These are phyloP conservation scores for Clarireedia paspali DNA, from an alignment of 2,329 filamentous ascomycete genomes.

Conservation along the genomic window DNA sequence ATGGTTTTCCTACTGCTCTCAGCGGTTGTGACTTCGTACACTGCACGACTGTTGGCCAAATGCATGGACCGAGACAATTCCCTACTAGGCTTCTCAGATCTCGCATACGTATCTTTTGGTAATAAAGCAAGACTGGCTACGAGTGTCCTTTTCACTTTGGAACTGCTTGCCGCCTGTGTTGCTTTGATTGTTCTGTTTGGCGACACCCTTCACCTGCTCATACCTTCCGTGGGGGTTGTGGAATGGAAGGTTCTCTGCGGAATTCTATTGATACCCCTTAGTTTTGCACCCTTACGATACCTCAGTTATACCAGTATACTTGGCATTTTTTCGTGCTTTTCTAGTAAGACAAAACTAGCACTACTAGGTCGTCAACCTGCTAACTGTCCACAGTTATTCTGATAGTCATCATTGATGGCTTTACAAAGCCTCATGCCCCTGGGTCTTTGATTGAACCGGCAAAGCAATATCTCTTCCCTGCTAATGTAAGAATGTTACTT, in stretches of 20 bases:
- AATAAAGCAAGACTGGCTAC: constrained; percentile 72
- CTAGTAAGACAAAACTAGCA: constrained; percentile 53
- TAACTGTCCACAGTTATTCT: constrained; percentile 55
- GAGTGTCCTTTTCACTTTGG: constrained; percentile 79
- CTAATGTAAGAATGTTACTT: constrained; percentile 39
- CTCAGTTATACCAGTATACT: constrained; percentile 87
- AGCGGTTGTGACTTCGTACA: constrained; percentile 74
- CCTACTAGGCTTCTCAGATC: constrained; percentile 88
- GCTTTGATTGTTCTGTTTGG: constrained; percentile 89
- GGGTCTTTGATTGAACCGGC: constrained; percentile 80
- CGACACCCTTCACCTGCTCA: constrained; percentile 73
- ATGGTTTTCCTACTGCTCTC: constrained; percentile 66
- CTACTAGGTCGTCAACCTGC: not conserved
- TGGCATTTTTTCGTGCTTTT: constrained; percentile 84
- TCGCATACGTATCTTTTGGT: constrained; percentile 88
- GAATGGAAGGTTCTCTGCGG: constrained; percentile 85
- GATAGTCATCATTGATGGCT: constrained; percentile 77
- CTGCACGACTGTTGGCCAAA: constrained; percentile 74
- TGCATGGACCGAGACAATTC: constrained; percentile 81
- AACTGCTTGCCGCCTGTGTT: constrained; percentile 81
- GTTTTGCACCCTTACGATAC: constrained; percentile 74
- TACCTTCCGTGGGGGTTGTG: constrained; percentile 60
- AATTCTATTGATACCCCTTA: constrained; percentile 69
- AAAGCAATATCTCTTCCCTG: constrained; percentile 71
- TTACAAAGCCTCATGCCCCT: constrained; percentile 69